Evolutionary conservation across 1,139 yeast species (phyloP).

Genomic region (Suhomyces choctaworum): DNA sequence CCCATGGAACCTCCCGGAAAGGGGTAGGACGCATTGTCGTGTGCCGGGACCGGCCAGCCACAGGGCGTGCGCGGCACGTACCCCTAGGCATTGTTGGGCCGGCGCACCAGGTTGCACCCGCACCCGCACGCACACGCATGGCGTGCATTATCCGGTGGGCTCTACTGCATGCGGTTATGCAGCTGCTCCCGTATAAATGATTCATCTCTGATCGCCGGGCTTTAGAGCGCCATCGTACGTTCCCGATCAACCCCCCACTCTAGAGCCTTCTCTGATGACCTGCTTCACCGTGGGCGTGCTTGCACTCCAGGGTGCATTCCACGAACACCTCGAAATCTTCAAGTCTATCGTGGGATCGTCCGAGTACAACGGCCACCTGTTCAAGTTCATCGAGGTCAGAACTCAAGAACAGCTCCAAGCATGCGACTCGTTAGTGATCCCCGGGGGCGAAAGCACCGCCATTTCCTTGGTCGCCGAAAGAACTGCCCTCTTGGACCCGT

Average conservation of each 20-base stretch:
- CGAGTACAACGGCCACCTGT: constrained; percentile 19
- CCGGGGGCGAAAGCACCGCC: constrained; percentile 83
- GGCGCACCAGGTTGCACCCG: no score
- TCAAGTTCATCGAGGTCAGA: constrained; percentile 51
- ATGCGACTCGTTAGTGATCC: constrained; percentile 68
- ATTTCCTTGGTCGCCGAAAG: constrained; percentile 74
- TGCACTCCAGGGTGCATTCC: constrained; percentile 80
- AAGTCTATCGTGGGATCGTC: constrained; percentile 33
- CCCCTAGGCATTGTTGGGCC: no score
- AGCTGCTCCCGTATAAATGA: no score
- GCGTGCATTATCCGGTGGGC: no score
- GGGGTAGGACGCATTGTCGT: constrained; percentile 9
- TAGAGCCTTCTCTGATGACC: no score
- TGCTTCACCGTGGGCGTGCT: constrained; percentile 55
- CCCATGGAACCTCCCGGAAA: constrained; percentile 7
- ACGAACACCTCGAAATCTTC: constrained; percentile 65
- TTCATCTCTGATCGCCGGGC: no score
- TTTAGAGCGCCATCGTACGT: no score
- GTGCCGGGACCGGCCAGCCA: constrained; percentile 3
- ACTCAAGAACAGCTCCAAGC: constrained; percentile 48
- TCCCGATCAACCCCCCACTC: no score
- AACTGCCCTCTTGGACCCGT: constrained; percentile 56
- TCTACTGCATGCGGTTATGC: no score
- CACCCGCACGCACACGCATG: no score
- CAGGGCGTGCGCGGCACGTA: neutral